Conservation (phyloP, 2,329 filamentous ascomycete genomes). For the Phyllosticta citriasiana region DNA sequence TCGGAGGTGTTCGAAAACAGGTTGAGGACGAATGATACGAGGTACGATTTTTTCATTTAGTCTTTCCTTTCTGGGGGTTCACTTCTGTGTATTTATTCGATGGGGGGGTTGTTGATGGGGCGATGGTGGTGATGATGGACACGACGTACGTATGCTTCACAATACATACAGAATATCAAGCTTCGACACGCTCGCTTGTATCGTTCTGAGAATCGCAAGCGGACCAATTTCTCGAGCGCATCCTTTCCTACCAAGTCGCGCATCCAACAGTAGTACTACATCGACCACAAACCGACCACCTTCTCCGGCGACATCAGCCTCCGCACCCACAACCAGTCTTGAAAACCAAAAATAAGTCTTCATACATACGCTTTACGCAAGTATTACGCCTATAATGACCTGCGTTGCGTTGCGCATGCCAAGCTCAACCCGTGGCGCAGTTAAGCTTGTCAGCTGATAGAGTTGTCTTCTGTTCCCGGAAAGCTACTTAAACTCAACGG, state of each 20-base stretch:
- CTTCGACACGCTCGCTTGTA: too few species aligned
- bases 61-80: neutral
- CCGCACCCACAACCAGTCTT: too few species aligned
- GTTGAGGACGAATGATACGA: neutral
- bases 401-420: neutral
- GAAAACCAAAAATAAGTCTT: too few species aligned
- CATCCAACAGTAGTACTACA: too few species aligned
- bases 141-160: neutral
- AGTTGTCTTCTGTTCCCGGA: neutral
- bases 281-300: too few species aligned
- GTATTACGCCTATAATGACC: too few species aligned
- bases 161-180: too few species aligned
- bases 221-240: too few species aligned
- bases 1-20: neutral
- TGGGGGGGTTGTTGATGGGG: neutral
- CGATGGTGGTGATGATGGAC: neutral
- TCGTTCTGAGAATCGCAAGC: too few species aligned
- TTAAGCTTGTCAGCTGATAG: neutral
- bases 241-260: too few species aligned
- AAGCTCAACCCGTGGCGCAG: neutral
- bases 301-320: too few species aligned
- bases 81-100: neutral
- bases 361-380: too few species aligned
- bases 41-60: neutral
- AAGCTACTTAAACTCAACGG: neutral